phyloP scores from a whole-genome alignment of 169 alveolate genomes.

The Eimeria zaria region DNA sequence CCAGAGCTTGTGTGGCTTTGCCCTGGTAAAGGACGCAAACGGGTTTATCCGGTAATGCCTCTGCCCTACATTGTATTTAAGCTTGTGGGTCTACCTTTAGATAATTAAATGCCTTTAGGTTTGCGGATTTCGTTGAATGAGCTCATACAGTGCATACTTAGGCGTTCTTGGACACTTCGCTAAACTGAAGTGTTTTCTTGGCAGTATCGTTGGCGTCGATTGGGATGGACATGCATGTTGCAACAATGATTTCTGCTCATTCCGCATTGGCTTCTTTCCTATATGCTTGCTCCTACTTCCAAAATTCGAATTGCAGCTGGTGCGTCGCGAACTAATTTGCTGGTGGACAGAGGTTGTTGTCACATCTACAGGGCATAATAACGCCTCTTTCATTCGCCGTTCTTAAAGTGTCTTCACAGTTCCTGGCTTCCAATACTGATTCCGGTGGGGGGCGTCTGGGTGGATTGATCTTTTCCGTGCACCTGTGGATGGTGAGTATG shows the following conservation, averaged over 20 bases:
- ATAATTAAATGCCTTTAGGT: background rate
- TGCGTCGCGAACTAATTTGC: background rate
- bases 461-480: background rate
- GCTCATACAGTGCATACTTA: background rate
- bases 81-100: background rate
- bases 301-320: background rate
- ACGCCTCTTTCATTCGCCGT: background rate
- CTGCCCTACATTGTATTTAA: background rate
- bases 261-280: background rate
- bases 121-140: background rate
- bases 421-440: background rate
- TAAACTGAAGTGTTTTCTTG: no score
- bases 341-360: background rate
- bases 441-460: background rate
- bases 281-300: background rate
- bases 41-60: background rate
- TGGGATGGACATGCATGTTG: constrained; percentile 1
- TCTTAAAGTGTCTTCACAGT: background rate
- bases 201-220: background rate
- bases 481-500: background rate
- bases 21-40: background rate
- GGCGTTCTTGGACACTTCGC: background rate
- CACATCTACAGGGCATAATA: background rate
- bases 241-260: background rate
- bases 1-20: background rate